Evolutionary conservation across 805 yeast genomes (phyloP), one percentile per base, ranked within the genome.

Genomic region (Metschnikowia lochheadii): DNA sequence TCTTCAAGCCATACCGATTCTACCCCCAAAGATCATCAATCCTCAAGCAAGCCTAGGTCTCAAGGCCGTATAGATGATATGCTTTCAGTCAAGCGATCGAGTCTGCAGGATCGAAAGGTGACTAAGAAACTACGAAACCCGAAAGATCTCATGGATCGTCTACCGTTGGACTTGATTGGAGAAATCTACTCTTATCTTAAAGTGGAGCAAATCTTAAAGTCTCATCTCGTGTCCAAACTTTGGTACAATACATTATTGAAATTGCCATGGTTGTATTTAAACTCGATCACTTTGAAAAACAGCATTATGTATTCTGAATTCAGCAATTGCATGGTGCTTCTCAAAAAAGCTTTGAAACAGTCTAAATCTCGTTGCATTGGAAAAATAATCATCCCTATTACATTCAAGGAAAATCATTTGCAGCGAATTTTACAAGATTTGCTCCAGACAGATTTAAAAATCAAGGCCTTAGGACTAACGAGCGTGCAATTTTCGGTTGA

Each of bases 141-240:
- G 10, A 18, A n/a, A 5, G 76, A 72, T 49, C 69, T 70, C 2
- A 56, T 73, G 38, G 32, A 23, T 0, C 48, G 51, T n/a, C 53
- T 73, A 1, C 70, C 74, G 0, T 32, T 48, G 2, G 77, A 73
- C 34, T 42, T 72, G 2, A 55, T 72, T 3, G 64, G 61, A 29
- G 10, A 47, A 2, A 60, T 73, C 1, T 72, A 71, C 50, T 5
- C 39, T 13, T 36, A 52, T 3, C 49, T 70, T 6, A 53, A 66
- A 1, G 47, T 66, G 6, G 59, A 54, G 17, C 46, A 51, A 5
- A 31, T 69, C 4, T 58, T 70, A 8, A 38, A 49, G 6, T 68
- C 71, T 41, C 76, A 63, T 50, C 50, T 63, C 29, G 77, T 73
- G 34, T 61, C 66, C 42, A 64, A 56, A 49, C 36, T 32, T 14